These are phyloP conservation scores for Parmales sp. DNA, from an alignment of 108 stramenopile species.

Conservation along the genomic window DNA sequence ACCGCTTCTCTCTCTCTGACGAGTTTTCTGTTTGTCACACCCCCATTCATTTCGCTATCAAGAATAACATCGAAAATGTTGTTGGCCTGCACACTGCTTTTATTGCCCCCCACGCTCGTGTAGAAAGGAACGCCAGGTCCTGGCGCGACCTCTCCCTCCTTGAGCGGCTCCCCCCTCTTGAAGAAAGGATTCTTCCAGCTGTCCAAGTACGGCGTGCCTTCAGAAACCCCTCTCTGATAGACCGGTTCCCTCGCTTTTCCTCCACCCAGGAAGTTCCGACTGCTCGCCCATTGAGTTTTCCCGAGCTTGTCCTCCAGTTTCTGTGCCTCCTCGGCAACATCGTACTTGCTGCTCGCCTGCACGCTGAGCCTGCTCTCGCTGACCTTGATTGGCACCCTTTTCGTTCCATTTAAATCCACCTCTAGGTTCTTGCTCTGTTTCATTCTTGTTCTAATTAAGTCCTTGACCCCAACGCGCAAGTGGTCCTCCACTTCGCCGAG, in stretches of 20 bases:
- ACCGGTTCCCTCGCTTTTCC: conserved; percentile 4
- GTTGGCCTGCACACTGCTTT: conserved; percentile 29
- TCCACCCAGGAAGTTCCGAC: background rate
- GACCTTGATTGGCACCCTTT: conserved; percentile 17
- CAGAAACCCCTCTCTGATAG: conserved; percentile 23
- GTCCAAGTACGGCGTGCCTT: conserved; percentile 30
- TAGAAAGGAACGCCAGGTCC: conserved; percentile 35
- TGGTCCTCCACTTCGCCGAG: conserved; percentile 42
- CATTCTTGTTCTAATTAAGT: conserved; percentile 21
- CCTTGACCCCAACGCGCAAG: conserved; percentile 31
- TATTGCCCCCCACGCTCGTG: conserved; percentile 32
- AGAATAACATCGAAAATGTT: conserved; percentile 33
- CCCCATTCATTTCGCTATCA: conserved; percentile 34
- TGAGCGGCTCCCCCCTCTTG: conserved; percentile 23
- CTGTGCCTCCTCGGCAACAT: conserved; percentile 12
- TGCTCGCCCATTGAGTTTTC: background rate
- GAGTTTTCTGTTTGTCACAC: conserved; percentile 8
- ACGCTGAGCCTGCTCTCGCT: conserved; percentile 15
- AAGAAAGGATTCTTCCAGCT: conserved; percentile 36
- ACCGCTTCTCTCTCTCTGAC: too few relatives aligned
- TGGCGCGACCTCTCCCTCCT: conserved; percentile 17
- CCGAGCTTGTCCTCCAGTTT: conserved; percentile 4
- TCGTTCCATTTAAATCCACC: conserved; percentile 32
- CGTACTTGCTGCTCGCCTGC: conserved; percentile 34
- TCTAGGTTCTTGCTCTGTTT: conserved; percentile 17